A percentile compares a stretch with the other conserved stretches of the same genome.
Evolutionary conservation across 2,329 filamentous ascomycete species (phyloP).

Genomic region (Beauveria caledonica): DNA sequence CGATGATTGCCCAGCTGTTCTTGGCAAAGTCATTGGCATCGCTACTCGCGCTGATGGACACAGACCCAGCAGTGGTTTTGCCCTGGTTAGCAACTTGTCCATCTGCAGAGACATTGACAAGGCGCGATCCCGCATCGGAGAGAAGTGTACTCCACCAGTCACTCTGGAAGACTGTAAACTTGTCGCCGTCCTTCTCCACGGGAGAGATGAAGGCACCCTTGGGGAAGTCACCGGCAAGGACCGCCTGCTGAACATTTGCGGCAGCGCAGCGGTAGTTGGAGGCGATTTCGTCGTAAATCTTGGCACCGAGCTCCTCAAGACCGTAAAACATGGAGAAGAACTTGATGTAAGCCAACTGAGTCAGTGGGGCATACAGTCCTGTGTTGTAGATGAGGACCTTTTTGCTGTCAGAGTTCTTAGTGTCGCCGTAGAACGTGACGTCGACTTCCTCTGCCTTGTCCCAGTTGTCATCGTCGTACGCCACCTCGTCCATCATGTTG

Average conservation of each 20-base stretch:
- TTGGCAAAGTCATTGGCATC: not conserved
- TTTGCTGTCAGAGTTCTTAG: not conserved
- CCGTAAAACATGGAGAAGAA: slow-evolving; percentile 12
- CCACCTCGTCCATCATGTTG: slow-evolving; percentile 10
- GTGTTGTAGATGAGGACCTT: slow-evolving; percentile 11
- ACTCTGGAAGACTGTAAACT: slow-evolving; percentile 10
- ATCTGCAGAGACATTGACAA: slow-evolving; percentile 1
- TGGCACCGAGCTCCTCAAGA: slow-evolving; percentile 2
- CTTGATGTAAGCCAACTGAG: slow-evolving; percentile 12
- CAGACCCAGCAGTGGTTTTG: not conserved
- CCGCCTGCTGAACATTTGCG: slow-evolving; percentile 7
- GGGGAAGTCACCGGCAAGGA: not conserved
- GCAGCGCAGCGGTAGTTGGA: slow-evolving; percentile 9
- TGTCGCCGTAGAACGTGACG: slow-evolving; percentile 11
- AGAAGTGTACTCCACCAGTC: slow-evolving; percentile 4
- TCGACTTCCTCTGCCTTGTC: slow-evolving; percentile 6
- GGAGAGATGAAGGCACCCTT: slow-evolving; percentile 5
- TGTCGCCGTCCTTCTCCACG: slow-evolving; percentile 3
- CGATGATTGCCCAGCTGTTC: slow-evolving; percentile 10
- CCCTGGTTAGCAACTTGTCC: not conserved
- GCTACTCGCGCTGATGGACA: not conserved
- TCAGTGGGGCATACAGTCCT: slow-evolving; percentile 2
- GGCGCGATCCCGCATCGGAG: slow-evolving; percentile 6
- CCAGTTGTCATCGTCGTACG: slow-evolving; percentile 8
- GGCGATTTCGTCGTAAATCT: slow-evolving; percentile 2